Evolutionary conservation across 1,284 basidiomycete species (phyloP), one percentile per base, ranked within the genome.

Genomic region (Thecaphora thlaspeos): DNA sequence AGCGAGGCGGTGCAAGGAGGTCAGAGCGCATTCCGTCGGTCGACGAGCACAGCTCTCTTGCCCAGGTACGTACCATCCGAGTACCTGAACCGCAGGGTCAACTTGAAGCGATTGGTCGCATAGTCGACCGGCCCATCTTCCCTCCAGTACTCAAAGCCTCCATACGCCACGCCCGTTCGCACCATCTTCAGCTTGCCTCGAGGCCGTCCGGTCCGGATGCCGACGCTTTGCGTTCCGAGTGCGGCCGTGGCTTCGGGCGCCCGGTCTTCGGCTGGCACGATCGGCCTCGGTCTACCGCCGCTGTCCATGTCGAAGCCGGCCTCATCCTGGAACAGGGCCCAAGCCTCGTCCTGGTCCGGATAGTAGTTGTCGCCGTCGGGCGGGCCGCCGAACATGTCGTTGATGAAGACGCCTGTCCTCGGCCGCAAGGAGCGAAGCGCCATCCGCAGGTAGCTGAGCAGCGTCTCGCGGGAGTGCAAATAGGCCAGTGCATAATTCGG

Each of bases 71-170:
- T 43, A 54, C 55, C 51, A 44, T 67, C 61, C 5, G 18, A 19
- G 43, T 71, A 72, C 12, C 70, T 61, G 51, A 72, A 72, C 43
- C 64, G 65, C 15, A 72, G 46, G 46, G 61, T 65, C 70, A 72
- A 71, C 12, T 70, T 48, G 51, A 73, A 73, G 11, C 69, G 67
- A 47, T 73, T 73, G 30, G 70, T 64, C 26, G 54, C 43, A 28
- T 52, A 67, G 43, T 73, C 70, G 11, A 73, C 46, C 19, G 70
- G 70, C 17, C 66, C 62, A 42, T 73, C 70, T 39, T 73, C 70
- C n/a, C 70, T 51, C 69, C 69, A 73, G 51, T 73, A 73, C 30
- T 73, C 70, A 48, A 71, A 73, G 12, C 59, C 67, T 32, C 68
- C 67, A 19, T 61, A 55, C 42, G 48, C 51, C 9, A 24, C 41